phyloP scores from a whole-genome alignment of 1,284 basidiomycete species.

The Trichosporon sp. region DNA sequence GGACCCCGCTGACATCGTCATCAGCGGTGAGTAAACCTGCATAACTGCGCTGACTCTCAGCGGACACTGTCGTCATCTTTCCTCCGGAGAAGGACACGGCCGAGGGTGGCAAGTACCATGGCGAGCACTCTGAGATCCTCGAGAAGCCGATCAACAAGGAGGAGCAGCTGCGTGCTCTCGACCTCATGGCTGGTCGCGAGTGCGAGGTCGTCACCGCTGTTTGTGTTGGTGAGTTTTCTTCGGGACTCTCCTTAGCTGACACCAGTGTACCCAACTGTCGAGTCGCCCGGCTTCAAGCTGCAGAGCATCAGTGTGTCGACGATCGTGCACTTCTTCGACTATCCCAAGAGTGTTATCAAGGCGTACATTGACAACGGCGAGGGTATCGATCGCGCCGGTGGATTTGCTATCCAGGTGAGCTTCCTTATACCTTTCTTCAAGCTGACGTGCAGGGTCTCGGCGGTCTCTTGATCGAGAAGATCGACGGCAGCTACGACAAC shows the following conservation, averaged over 20 bases:
- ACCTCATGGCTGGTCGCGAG: slow-evolving; percentile 76
- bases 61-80: slow-evolving; percentile 87
- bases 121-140: slow-evolving; percentile 58
- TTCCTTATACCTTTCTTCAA: too few relatives aligned
- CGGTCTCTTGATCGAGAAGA: slow-evolving; percentile 73
- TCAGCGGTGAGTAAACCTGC: slow-evolving; percentile 66
- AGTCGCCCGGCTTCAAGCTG: slow-evolving; percentile 81
- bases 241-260: background rate
- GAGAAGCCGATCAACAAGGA: slow-evolving; percentile 82
- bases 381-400: slow-evolving; percentile 87
- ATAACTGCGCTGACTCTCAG: slow-evolving; percentile 56
- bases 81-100: slow-evolving; percentile 68
- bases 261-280: slow-evolving; percentile 77
- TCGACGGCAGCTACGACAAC: slow-evolving; percentile 91
- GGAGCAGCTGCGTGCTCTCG: slow-evolving; percentile 64
- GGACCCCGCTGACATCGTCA: slow-evolving; percentile 89
- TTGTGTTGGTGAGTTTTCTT: slow-evolving; percentile 65
- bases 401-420: slow-evolving; percentile 87
- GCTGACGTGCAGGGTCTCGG: slow-evolving; percentile 68
- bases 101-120: slow-evolving; percentile 39
- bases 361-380: slow-evolving; percentile 89
- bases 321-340: slow-evolving; percentile 77
- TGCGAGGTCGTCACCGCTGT: slow-evolving; percentile 93
- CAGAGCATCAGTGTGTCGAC: slow-evolving; percentile 84
- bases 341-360: slow-evolving; percentile 64